Conservation (phyloP, 306 rosid genomes). For the Coriaria nepalensis region DNA sequence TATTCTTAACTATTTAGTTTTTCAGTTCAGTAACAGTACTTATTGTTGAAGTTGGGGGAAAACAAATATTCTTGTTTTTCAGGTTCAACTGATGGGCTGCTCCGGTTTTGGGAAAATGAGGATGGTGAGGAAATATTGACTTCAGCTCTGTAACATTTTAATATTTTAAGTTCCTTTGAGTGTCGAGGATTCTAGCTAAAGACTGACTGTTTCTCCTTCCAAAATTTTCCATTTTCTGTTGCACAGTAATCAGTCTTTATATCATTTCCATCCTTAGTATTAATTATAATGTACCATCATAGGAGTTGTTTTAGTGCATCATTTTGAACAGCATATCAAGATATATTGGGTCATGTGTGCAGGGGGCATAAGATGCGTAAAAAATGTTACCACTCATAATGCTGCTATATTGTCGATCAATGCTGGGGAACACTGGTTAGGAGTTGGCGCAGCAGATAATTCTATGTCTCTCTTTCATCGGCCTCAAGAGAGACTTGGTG, state of each 20-base stretch:
- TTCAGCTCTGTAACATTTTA: slow-evolving; percentile 5
- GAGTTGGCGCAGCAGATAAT: slow-evolving; percentile 97
- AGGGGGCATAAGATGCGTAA: slow-evolving; percentile 80
- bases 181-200: no score
- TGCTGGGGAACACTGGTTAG: slow-evolving; percentile 98
- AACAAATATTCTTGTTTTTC: slow-evolving; percentile 25
- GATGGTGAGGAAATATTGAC: slow-evolving; percentile 51
- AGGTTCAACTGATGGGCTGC: slow-evolving; percentile 94
- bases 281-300: no score
- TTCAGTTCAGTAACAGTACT: neutral
- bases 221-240: no score
- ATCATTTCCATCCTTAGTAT: no score
- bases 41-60: neutral
- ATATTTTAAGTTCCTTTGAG: slow-evolving; percentile 12
- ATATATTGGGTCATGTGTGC: slow-evolving; percentile 14
- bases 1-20: no score
- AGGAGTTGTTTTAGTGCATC: no score
- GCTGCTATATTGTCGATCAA: slow-evolving; percentile 76
- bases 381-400: slow-evolving; percentile 78
- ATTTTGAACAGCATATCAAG: no score
- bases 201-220: no score
- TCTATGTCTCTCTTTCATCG: slow-evolving; percentile 94
- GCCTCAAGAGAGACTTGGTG: slow-evolving; percentile 92
- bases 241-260: no score
- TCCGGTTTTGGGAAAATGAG: slow-evolving; percentile 94